A percentile compares a stretch with the other conserved stretches of the same genome.
Evolutionary conservation across 2,329 filamentous ascomycete species (phyloP).

Genomic region (Claviceps sp.): DNA sequence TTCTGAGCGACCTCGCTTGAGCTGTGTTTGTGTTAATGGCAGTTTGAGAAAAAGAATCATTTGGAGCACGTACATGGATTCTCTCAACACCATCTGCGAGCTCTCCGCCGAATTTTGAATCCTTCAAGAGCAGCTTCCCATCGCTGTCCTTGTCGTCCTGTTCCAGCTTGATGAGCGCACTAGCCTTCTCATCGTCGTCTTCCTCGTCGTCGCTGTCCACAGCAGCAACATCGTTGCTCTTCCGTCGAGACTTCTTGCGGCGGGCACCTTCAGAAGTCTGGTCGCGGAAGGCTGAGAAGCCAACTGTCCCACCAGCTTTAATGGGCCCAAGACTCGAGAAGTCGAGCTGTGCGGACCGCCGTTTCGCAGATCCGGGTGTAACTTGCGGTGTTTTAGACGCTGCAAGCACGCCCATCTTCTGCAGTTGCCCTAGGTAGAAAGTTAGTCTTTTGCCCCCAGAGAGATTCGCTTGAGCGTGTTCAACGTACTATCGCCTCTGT

Average conservation of each 20-base stretch:
- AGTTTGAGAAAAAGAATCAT: constrained; percentile 5
- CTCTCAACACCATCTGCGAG: constrained; percentile 69
- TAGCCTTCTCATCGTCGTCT: constrained; percentile 48
- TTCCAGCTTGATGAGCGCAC: constrained; percentile 50
- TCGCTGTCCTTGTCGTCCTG: constrained; percentile 51
- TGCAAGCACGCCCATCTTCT: constrained; percentile 86
- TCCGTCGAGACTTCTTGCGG: constrained; percentile 46
- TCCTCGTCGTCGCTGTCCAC: constrained; percentile 64
- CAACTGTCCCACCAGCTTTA: constrained; percentile 75
- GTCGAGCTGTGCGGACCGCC: constrained; percentile 71
- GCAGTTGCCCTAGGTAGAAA: constrained; percentile 61
- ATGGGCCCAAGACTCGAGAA: constrained; percentile 75
- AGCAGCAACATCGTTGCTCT: constrained; percentile 52
- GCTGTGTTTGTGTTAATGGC: constrained; percentile 31
- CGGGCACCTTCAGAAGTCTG: constrained; percentile 39
- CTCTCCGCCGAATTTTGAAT: constrained; percentile 58
- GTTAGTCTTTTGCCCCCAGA: not conserved
- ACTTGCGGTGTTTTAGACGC: constrained; percentile 51
- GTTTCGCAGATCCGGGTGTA: constrained; percentile 50
- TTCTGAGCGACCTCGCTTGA: constrained; percentile 68
- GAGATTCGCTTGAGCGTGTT: not conserved
- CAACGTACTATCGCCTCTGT: constrained; percentile 82
- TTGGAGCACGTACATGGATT: constrained; percentile 50
- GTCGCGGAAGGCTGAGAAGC: constrained; percentile 81
- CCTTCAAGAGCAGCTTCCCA: constrained; percentile 48